Base-by-base conservation (phyloP, 2,329 filamentous ascomycete species). In the Harringtonia aguacate region DNA sequence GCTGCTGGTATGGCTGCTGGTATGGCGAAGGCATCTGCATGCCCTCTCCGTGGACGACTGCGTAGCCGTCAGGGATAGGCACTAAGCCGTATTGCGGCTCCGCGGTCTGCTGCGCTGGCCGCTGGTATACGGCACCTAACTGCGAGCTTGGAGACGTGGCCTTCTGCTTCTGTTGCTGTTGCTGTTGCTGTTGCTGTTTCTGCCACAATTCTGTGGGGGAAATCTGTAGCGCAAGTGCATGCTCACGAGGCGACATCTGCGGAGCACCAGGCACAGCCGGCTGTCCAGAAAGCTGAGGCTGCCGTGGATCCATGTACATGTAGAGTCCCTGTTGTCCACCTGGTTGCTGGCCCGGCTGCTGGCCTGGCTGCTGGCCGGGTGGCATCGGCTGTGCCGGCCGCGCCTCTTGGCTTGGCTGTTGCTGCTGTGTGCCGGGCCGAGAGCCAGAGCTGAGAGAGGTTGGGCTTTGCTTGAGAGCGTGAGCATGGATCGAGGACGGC, bases 71-170 rank as follows among this genome's bases (percentile, higher is more conserved):
- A 1, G 65, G 64, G 30, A 66, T 64, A 2, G 65, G 61, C 1
- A 67, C 60, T 13, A 53, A 52, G 4, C 53, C 61, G 31, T 67
- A 67, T 24, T 56, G 55, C 13, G 57, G 62, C 37, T 64, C 63
- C 2, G 36, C n/a, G 9, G 24, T 17, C 34, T 30, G 39, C 8
- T 17, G 36, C 8, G 20, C 7, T 17, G n/a, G n/a, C n/a, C n/a
- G n/a, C n/a, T n/a, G n/a, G n/a, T n/a, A n/a, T n/a, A n/a, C n/a
- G n/a, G n/a, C n/a, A n/a, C n/a, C n/a, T n/a, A n/a, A n/a, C n/a
- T n/a, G n/a, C n/a, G n/a, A n/a, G n/a, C n/a, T n/a, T n/a, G n/a
- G n/a, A n/a, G n/a, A n/a, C 12, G 5, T 5, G 4, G 21, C 4
- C 24, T 38, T 33, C 5, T 29, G 39, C 2, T 29, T 15, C 34